These are phyloP conservation scores for Podospora tetraspora DNA, from an alignment of 495 filamentous ascomycete genomes.

Conservation along the genomic window DNA sequence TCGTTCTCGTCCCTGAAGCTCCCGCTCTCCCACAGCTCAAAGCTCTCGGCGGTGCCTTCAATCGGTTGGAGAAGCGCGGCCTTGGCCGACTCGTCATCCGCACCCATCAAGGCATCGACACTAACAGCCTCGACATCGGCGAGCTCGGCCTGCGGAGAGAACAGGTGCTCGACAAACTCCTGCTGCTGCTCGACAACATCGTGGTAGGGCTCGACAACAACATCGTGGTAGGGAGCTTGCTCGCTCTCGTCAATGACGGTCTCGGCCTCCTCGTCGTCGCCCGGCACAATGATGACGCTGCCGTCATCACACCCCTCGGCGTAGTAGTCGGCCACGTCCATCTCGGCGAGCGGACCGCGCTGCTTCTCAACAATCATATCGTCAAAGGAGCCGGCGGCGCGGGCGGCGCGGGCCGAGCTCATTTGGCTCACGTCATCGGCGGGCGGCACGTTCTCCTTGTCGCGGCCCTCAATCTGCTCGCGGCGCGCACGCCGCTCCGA, in stretches of 20 bases:
- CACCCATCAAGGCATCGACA: constrained; percentile 47
- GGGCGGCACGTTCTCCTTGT: constrained; percentile 91
- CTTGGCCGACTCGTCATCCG: constrained; percentile 32
- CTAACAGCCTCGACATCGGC: constrained; percentile 25
- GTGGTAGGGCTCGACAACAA: constrained; percentile 8
- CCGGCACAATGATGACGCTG: constrained; percentile 53
- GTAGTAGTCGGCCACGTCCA: constrained; percentile 68
- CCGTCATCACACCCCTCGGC: constrained; percentile 59
- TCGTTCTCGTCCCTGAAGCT: constrained; percentile 50
- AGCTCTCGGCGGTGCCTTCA: constrained; percentile 48
- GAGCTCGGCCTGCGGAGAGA: constrained; percentile 29
- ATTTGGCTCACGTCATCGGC: constrained; percentile 53
- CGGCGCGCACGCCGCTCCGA: constrained; percentile 48
- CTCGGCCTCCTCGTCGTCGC: constrained; percentile 47
- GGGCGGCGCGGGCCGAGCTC: constrained; percentile 32
- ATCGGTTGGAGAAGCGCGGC: constrained; percentile 47
- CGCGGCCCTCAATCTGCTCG: constrained; percentile 54
- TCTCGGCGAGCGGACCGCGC: constrained; percentile 65
- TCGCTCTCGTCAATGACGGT: constrained; percentile 17
- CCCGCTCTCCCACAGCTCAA: constrained; percentile 62
- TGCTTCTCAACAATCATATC: constrained; percentile 47
- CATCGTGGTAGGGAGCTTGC: constrained; percentile 9
- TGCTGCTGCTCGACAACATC: constrained; percentile 11
- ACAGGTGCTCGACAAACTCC: constrained; percentile 21
- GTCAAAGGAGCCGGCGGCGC: constrained; percentile 21